These are phyloP conservation scores for Annona cherimola DNA, from an alignment of 164 flowering plant genomes.

Conservation along the genomic window DNA sequence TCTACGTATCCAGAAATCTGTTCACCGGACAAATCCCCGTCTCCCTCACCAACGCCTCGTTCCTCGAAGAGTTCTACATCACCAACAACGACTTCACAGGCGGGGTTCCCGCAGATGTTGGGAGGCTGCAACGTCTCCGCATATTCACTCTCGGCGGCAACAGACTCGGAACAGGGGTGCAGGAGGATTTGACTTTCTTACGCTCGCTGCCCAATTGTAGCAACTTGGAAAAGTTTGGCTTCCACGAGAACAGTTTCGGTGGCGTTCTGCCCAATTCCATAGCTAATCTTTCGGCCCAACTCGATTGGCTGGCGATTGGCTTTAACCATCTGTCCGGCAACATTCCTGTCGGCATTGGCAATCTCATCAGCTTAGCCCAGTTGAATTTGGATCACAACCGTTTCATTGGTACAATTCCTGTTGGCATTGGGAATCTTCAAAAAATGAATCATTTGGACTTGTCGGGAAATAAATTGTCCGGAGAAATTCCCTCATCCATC, in stretches of 20 bases:
- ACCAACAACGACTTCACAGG: not conserved
- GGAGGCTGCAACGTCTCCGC: not conserved
- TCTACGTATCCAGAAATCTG: not conserved
- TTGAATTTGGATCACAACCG: slow-evolving; percentile 14
- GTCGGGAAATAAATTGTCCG: slow-evolving; percentile 16
- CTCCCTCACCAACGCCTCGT: slow-evolving; percentile 6
- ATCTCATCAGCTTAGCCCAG: slow-evolving; percentile 14
- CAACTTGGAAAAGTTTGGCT: not conserved
- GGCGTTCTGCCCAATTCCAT: slow-evolving; percentile 27
- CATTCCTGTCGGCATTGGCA: slow-evolving; percentile 31
- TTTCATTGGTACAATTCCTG: slow-evolving; percentile 27
- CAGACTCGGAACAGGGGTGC: slow-evolving; percentile 6
- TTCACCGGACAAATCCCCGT: slow-evolving; percentile 7
- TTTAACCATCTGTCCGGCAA: slow-evolving; percentile 22
- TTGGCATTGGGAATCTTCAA: slow-evolving; percentile 21
- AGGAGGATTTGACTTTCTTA: slow-evolving; percentile 19
- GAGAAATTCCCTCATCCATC: slow-evolving; percentile 23
- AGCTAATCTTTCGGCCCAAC: slow-evolving; percentile 21
- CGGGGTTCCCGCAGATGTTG: slow-evolving; percentile 1
- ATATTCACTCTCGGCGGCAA: not conserved
- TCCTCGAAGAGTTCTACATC: not conserved
- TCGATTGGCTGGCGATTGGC: not conserved
- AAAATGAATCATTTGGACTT: slow-evolving; percentile 15
- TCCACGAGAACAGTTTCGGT: slow-evolving; percentile 9
- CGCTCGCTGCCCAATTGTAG: slow-evolving; percentile 15